Evolutionary conservation across 768 basidiomycete genomes (phyloP).

Genomic region (Pleurotus platypus): DNA sequence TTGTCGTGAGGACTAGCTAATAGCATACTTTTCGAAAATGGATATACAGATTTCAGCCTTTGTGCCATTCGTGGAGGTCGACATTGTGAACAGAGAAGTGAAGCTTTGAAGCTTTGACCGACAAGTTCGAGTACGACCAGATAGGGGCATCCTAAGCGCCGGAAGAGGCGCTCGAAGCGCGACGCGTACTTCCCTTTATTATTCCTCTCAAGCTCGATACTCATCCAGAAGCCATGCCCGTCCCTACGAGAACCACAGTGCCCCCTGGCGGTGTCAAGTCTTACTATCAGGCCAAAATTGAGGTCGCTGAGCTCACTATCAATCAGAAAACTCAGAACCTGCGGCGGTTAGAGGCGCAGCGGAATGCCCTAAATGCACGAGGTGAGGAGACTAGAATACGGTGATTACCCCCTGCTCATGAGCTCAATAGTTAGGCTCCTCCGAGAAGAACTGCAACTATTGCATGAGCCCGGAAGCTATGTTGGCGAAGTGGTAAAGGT

Average conservation of each 20-base stretch:
- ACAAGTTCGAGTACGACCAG: too few species aligned
- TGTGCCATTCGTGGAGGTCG: too few species aligned
- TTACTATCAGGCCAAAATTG: conserved; percentile 96
- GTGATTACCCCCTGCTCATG: background rate
- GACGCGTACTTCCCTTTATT: too few species aligned
- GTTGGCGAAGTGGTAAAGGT: conserved; percentile 97
- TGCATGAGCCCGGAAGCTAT: conserved; percentile 95
- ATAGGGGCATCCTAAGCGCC: too few species aligned
- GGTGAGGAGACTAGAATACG: conserved; percentile 45
- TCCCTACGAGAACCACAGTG: conserved; percentile 30
- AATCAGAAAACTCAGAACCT: conserved; percentile 97
- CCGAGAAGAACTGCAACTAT: conserved; percentile 85
- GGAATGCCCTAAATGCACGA: conserved; percentile 95
- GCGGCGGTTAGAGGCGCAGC: conserved; percentile 90
- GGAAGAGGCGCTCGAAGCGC: too few species aligned
- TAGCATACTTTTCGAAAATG: too few species aligned
- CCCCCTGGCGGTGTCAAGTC: conserved; percentile 72
- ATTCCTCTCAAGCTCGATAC: too few species aligned
- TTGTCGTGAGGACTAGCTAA: too few species aligned
- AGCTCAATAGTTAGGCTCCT: conserved; percentile 69
- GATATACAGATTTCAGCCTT: too few species aligned
- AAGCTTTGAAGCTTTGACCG: too few species aligned
- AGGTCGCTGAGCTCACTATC: conserved; percentile 86
- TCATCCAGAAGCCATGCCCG: conserved; percentile 24
- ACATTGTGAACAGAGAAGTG: too few species aligned